Conservation (phyloP, 2,329 filamentous ascomycete genomes). For the Fusarium bactridioides region DNA sequence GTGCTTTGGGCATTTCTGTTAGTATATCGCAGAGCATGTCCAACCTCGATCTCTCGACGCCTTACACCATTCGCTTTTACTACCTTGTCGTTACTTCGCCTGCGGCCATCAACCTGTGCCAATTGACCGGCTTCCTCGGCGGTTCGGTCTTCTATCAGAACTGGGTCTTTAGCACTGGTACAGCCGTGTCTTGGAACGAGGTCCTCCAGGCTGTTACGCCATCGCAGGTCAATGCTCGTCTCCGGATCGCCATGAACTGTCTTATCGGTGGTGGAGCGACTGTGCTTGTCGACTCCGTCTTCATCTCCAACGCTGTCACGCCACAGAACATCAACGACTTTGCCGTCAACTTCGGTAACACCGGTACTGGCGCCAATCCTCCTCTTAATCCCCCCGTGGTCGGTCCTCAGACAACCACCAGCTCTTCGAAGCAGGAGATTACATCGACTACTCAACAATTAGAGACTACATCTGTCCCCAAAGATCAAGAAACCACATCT, state of each 20-base stretch:
- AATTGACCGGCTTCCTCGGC: background rate
- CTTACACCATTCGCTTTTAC: constrained; percentile 9
- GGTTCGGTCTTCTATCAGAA: background rate
- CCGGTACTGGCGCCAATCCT: background rate
- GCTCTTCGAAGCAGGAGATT: background rate
- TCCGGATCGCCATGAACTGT: background rate
- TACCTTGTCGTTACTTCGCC: background rate
- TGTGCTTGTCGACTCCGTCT: background rate
- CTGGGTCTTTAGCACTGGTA: background rate
- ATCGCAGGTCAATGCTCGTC: background rate
- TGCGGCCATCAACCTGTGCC: background rate
- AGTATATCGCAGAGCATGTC: constrained; percentile 1
- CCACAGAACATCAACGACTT: background rate
- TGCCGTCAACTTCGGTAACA: background rate
- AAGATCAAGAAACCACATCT: background rate
- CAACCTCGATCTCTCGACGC: background rate
- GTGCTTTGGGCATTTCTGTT: background rate
- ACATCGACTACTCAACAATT: background rate
- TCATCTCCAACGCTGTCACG: background rate
- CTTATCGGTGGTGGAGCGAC: background rate
- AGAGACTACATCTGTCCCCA: background rate
- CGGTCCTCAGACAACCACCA: background rate
- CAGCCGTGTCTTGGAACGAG: background rate
- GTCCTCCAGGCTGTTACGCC: background rate
- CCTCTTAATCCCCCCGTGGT: background rate